Conservation (phyloP, 768 basidiomycete species). For the Mycena floridula region DNA sequence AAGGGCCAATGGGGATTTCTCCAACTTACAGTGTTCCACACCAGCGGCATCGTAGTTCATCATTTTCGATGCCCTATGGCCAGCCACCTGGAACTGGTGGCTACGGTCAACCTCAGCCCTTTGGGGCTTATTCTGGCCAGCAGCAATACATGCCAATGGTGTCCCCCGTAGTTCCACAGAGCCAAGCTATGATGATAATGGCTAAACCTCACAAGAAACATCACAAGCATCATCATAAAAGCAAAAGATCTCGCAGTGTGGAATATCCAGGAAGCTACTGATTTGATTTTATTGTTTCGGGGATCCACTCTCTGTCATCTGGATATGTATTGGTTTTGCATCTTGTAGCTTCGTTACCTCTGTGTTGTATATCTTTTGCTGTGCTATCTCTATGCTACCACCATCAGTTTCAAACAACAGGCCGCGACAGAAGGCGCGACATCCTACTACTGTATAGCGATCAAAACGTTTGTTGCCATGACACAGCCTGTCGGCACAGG, state of each 20-base stretch:
- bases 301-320: too few species aligned
- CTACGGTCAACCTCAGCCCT: conserved; percentile 5
- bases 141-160: conserved; percentile 22
- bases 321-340: too few species aligned
- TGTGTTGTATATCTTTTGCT: too few species aligned
- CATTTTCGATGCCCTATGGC: conserved; percentile 26
- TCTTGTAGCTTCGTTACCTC: too few species aligned
- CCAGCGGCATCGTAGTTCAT: conserved; percentile 24
- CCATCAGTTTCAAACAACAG: too few species aligned
- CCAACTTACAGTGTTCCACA: conserved; percentile 1
- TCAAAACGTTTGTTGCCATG: too few species aligned
- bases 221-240: not conserved
- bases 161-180: conserved; percentile 6
- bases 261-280: too few species aligned
- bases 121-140: conserved; percentile 14
- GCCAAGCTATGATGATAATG: not conserved
- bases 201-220: conserved; percentile 12
- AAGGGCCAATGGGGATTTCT: not conserved
- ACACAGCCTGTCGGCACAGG: too few species aligned
- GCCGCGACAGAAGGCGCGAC: too few species aligned
- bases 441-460: too few species aligned
- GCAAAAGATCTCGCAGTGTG: not conserved
- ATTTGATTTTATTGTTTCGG: too few species aligned
- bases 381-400: too few species aligned
- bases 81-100: conserved; percentile 10